Evolutionary conservation across 306 rosid genomes (phyloP).

Genomic region (Sesbania bispinosa): DNA sequence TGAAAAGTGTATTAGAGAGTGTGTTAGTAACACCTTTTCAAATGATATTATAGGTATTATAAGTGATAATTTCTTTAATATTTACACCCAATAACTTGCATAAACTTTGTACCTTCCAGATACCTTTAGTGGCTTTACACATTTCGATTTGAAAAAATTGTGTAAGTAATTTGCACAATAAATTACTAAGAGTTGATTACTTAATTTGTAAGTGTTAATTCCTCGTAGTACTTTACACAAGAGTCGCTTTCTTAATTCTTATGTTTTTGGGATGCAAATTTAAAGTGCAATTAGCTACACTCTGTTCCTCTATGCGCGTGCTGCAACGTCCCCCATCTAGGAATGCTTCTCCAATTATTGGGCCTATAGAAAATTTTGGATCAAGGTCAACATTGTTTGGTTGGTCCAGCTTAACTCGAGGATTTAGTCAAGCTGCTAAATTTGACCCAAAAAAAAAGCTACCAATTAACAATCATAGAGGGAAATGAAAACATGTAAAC

Average conservation of each 20-base stretch:
- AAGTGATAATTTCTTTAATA: too few species aligned
- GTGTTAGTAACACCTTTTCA: too few species aligned
- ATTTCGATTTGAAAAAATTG: too few species aligned
- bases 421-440: not conserved
- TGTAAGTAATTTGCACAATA: too few species aligned
- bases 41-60: too few species aligned
- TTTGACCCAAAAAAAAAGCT: not conserved
- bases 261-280: too few species aligned
- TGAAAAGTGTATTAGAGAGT: too few species aligned
- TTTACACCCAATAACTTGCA: too few species aligned
- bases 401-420: not conserved
- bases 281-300: not conserved
- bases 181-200: too few species aligned
- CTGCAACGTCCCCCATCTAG: conserved; percentile 9
- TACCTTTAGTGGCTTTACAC: too few species aligned
- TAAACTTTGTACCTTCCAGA: too few species aligned
- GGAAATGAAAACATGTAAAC: not conserved
- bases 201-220: not conserved
- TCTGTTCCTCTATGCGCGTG: conserved; percentile 6
- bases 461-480: not conserved
- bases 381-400: not conserved
- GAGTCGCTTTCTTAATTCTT: not conserved
- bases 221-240: not conserved
- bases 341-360: conserved; percentile 9
- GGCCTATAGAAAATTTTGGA: conserved; percentile 14